Conservation (phyloP, 23 red algal species). For the Gracilariopsis chorda region DNA sequence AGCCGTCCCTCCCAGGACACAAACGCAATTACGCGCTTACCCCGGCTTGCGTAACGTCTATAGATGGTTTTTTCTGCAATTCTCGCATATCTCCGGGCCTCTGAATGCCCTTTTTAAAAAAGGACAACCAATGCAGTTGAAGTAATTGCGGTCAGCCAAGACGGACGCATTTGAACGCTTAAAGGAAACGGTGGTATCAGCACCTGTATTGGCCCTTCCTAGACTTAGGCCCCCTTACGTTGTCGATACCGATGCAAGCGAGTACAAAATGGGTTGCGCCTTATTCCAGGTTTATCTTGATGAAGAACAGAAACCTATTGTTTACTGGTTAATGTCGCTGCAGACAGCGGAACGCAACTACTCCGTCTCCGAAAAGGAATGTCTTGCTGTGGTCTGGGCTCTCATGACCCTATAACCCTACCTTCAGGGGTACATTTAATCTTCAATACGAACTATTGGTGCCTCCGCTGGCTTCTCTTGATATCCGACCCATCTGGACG, state of each 20-base stretch:
- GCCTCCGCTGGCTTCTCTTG: neutral
- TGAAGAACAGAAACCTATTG: neutral
- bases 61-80: neutral
- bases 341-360: neutral
- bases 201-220: neutral
- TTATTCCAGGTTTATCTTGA: neutral
- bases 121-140: neutral
- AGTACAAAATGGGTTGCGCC: neutral
- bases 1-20: too few relatives aligned
- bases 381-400: neutral
- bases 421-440: neutral
- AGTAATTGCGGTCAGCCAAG: neutral
- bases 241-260: neutral
- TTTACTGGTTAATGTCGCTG: neutral
- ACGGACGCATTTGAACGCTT: neutral
- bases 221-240: neutral
- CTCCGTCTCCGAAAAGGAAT: neutral
- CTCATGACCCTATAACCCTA: neutral
- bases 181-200: neutral
- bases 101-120: neutral
- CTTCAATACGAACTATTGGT: neutral
- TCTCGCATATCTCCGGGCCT: neutral
- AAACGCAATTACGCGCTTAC: too few relatives aligned
- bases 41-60: neutral
- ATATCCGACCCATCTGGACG: neutral